Conservation (phyloP, 2,329 filamentous ascomycete genomes). For the Trichoderma sp. region DNA sequence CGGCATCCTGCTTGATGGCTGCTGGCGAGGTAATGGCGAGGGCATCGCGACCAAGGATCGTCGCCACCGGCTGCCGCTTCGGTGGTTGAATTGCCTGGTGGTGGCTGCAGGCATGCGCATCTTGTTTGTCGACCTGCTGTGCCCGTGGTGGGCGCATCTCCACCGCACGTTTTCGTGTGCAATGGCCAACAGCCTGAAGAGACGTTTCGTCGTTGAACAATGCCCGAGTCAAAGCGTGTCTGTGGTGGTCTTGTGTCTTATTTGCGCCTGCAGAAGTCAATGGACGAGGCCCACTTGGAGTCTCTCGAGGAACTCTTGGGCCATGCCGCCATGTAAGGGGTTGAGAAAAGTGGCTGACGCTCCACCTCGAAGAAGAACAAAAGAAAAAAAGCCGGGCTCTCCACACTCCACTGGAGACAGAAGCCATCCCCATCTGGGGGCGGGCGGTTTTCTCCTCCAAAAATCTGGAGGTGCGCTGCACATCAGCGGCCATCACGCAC, state of each 20-base stretch:
- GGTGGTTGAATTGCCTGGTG: constrained; percentile 13
- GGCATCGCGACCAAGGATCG: constrained; percentile 10
- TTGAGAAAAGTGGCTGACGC: background rate
- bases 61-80: constrained; percentile 5
- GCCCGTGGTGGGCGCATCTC: constrained; percentile 8
- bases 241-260: background rate
- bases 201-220: constrained; percentile 2
- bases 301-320: background rate
- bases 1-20: constrained; percentile 14
- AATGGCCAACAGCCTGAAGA: constrained; percentile 2
- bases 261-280: background rate
- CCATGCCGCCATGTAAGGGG: background rate
- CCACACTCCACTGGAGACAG: background rate
- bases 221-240: constrained; percentile 24
- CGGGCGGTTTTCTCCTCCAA: background rate
- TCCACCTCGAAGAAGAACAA: constrained; percentile 6
- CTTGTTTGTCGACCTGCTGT: constrained; percentile 12
- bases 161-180: background rate
- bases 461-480: background rate
- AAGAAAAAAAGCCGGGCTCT: constrained; percentile 3
- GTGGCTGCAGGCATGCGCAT: constrained; percentile 1
- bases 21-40: background rate
- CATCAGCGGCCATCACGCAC: background rate
- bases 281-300: constrained; percentile 13
- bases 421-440: constrained; percentile 3